These are phyloP conservation scores for Logfia minima DNA, from an alignment of 129 eudicot genomes.

Conservation along the genomic window DNA sequence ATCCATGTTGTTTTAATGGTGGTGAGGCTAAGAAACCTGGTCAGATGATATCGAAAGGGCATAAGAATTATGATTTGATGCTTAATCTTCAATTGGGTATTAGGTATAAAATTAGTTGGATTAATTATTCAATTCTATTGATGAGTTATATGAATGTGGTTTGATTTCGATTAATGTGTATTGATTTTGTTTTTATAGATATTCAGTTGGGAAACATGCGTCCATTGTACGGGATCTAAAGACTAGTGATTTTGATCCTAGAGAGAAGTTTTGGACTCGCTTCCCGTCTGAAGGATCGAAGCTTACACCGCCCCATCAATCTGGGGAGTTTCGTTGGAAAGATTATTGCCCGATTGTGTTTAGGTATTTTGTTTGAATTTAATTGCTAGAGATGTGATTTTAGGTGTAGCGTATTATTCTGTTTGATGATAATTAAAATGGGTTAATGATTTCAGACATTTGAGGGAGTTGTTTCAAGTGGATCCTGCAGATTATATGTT, in stretches of 20 bases:
- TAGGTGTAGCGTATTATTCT: not conserved
- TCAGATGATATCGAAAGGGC: constrained; percentile 80
- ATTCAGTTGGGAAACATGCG: constrained; percentile 89
- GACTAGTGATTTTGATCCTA: constrained; percentile 84
- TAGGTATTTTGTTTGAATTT: constrained; percentile 49
- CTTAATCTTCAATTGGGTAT: constrained; percentile 96
- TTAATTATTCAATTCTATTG: not conserved
- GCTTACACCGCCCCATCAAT: constrained; percentile 87
- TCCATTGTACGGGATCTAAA: constrained; percentile 56
- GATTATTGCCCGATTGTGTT: constrained; percentile 96
- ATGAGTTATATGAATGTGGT: not conserved
- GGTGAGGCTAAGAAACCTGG: constrained; percentile 91
- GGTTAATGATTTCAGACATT: constrained; percentile 48
- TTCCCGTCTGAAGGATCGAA: constrained; percentile 94
- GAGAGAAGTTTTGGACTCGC: constrained; percentile 95
- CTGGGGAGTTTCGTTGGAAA: constrained; percentile 89
- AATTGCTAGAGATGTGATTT: not conserved
- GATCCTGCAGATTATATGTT: constrained; percentile 99
- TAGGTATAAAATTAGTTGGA: constrained; percentile 44
- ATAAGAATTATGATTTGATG: constrained; percentile 92
- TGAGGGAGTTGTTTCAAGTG: constrained; percentile 85
- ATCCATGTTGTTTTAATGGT: constrained; percentile 69
- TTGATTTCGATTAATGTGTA: not conserved
- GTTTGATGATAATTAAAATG: not conserved
- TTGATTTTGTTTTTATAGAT: constrained; percentile 38